Percentiles rank a stretch among this genome's conserved stretches.
Evolutionary conservation across 352 stramenopile genomes (phyloP).

Genomic region (Pythium apleroticum): DNA sequence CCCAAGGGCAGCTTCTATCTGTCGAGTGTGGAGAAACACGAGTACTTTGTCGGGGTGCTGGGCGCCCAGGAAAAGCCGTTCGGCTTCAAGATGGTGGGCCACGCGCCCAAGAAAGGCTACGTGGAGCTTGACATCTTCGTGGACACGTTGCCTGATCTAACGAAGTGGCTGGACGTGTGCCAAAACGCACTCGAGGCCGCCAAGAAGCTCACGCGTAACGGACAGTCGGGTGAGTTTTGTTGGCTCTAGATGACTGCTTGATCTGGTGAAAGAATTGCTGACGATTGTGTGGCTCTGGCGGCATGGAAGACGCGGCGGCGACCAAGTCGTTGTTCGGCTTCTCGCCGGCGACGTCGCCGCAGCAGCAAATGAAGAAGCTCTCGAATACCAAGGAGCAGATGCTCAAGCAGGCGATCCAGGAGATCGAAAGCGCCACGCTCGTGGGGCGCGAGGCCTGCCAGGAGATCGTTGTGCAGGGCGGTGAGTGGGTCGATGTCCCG

Average conservation of each 20-base stretch:
- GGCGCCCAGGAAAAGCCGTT: constrained; percentile 72
- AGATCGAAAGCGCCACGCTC: constrained; percentile 71
- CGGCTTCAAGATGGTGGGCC: constrained; percentile 84
- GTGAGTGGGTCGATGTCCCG: constrained; percentile 20
- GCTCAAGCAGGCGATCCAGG: constrained; percentile 67
- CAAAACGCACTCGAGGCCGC: constrained; percentile 64
- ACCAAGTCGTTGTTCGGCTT: constrained; percentile 66
- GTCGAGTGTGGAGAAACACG: constrained; percentile 74
- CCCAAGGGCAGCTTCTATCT: constrained; percentile 77
- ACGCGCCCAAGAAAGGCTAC: constrained; percentile 73
- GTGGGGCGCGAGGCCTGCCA: constrained; percentile 66
- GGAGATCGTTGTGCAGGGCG: constrained; percentile 71
- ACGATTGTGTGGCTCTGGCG: background rate
- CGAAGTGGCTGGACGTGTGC: constrained; percentile 81
- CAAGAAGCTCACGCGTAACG: constrained; percentile 45
- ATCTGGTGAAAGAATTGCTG: too few species aligned
- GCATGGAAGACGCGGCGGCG: constrained; percentile 28
- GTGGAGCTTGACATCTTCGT: constrained; percentile 83
- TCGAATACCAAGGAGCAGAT: constrained; percentile 57
- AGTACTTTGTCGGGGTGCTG: constrained; percentile 72
- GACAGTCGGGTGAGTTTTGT: constrained; percentile 11
- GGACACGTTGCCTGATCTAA: constrained; percentile 54
- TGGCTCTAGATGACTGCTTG: too few species aligned
- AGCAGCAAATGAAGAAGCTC: constrained; percentile 74
- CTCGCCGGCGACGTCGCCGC: constrained; percentile 35